Conservation (phyloP, 306 rosid genomes). For the Echinosophora koreensis region DNA sequence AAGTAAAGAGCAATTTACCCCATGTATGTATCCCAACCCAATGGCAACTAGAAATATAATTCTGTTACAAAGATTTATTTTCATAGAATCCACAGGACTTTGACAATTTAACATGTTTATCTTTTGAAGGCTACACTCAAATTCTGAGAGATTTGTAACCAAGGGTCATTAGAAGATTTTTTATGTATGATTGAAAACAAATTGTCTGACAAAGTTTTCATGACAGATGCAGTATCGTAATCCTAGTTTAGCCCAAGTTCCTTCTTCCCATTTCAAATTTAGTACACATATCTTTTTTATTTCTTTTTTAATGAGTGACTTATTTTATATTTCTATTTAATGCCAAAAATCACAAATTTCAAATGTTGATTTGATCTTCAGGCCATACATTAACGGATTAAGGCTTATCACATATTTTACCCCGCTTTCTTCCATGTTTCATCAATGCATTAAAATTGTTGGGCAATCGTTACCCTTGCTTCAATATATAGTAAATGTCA, state of each 20-base stretch:
- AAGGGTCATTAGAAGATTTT: background rate
- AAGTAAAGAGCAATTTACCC: constrained; percentile 4
- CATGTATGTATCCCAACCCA: constrained; percentile 13
- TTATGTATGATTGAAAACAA: background rate
- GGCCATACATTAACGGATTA: background rate
- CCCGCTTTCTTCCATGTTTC: background rate
- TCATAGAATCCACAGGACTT: constrained; percentile 10
- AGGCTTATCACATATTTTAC: background rate
- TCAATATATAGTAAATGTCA: background rate
- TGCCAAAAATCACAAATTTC: background rate
- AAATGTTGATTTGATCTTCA: too few species aligned
- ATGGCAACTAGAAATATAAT: constrained; percentile 21
- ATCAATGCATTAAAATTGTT: background rate
- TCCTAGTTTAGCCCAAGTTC: background rate
- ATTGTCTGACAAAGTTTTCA: background rate
- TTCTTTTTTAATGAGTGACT: background rate
- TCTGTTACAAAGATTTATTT: constrained; percentile 24
- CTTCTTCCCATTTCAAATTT: background rate
- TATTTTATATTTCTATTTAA: background rate
- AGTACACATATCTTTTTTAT: background rate
- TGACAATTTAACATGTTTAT: background rate
- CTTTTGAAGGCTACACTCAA: constrained; percentile 22
- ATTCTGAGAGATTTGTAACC: background rate
- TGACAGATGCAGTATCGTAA: background rate
- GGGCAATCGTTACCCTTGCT: background rate